A percentile compares a stretch with the other conserved stretches of the same genome.
These are phyloP conservation scores for Porpolomopsis calyptriformis DNA, from an alignment of 768 basidiomycete genomes.

Conservation along the genomic window DNA sequence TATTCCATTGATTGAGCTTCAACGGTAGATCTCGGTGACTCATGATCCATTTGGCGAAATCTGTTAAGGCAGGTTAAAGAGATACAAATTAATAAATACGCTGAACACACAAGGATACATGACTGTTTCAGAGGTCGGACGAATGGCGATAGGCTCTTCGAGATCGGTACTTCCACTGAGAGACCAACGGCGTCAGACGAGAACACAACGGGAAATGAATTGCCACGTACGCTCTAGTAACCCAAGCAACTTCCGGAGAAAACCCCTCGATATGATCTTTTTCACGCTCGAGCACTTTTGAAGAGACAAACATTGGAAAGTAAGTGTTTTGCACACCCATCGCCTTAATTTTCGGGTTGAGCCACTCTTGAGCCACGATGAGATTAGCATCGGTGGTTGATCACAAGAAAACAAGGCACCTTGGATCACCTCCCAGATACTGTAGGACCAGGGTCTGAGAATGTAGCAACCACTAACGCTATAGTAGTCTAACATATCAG, in stretches of 20 bases:
- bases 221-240: constrained; percentile 79
- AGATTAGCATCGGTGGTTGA: neutral
- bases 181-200: constrained; percentile 4
- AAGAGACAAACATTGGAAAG: constrained; percentile 97
- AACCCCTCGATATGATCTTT: constrained; percentile 99
- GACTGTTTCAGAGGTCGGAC: constrained; percentile 95
- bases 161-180: constrained; percentile 81
- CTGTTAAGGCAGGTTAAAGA: constrained; percentile 26
- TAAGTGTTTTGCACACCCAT: constrained; percentile 95
- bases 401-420: constrained; percentile 31
- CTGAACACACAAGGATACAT: constrained; percentile 88
- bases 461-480: constrained; percentile 98
- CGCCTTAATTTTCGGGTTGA: constrained; percentile 84
- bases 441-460: constrained; percentile 94
- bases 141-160: constrained; percentile 95
- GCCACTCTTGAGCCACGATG: constrained; percentile 57
- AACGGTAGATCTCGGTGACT: constrained; percentile 94
- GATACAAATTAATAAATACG: neutral
- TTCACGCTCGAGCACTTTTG: constrained; percentile 87
- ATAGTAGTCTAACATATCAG: constrained; percentile 99
- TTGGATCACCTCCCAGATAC: constrained; percentile 95
- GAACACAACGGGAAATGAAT: neutral
- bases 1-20: constrained; percentile 99
- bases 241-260: constrained; percentile 99
- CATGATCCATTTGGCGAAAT: constrained; percentile 99